Base-by-base conservation (phyloP, 2,329 filamentous ascomycete genomes). In the Albophoma yamanashiensis region DNA sequence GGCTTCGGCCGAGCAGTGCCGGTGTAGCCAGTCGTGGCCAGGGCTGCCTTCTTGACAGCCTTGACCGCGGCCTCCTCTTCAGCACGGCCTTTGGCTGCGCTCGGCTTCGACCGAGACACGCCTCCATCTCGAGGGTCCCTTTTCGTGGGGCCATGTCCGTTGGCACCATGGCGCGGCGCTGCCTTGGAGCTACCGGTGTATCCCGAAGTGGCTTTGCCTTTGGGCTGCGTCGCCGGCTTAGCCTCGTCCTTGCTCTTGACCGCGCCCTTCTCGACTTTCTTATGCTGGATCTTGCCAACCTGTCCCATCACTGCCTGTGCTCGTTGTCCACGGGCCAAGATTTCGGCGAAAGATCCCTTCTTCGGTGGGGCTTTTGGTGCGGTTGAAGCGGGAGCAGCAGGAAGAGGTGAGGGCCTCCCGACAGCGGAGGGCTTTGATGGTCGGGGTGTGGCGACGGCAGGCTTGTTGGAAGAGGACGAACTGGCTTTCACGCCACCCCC, bases 221-320 rank as follows among this genome's bases (percentile, higher is more conserved):
- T 72, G 58, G 62, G 62, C 62, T 71, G 71, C 53, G 74, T 55
- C 43, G 65, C 65, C 1, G 57, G 56, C 62, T 69, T 71, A n/a
- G 68, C 67, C 38, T 78, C 78, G 55, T 81, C 79, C 64, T 78
- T 79, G 62, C 78, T 80, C 70, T 79, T 88, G 9, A 61, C 78
- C 8, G 80, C 74, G n/a, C 80, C 73, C 67, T 85, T 88, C 65
- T 89, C 88, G 1, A 86, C 82, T 25, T 86, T 80, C 70, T 91
- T 91, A 72, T 91, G 88, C 69, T 90, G 88, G 65, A 91, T 89
- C 66, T 84, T 85, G 59, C 87, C 88, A 31, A 88, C 79, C 65
- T 82, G 81, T n/a, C 78, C 81, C 76, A 84, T 82, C 47, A 75
- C 77, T 45, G 76, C 78, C 67, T 89, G 84, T 15, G 84, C 86